Percentiles rank a stretch among this genome's conserved stretches.
These are phyloP conservation scores for Sphaerulina musiva DNA, from an alignment of 2,329 filamentous ascomycete genomes.

Conservation along the genomic window DNA sequence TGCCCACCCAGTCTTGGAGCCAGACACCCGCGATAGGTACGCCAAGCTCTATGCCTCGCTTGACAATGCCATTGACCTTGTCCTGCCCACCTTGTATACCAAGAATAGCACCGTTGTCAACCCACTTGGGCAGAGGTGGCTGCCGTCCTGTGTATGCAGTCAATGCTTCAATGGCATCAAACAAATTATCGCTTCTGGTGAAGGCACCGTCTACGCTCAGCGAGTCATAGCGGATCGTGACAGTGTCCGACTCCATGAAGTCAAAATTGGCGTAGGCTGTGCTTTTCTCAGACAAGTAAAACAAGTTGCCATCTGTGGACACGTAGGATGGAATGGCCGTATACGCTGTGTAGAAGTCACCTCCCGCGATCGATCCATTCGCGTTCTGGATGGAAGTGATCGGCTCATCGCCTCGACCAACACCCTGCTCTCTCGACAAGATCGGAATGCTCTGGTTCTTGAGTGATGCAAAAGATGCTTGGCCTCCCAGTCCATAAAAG, in stretches of 20 bases:
- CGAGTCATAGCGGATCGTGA: conserved; percentile 24
- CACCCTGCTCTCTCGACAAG: conserved; percentile 29
- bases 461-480: conserved; percentile 27
- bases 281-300: conserved; percentile 30
- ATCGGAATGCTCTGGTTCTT: conserved; percentile 29
- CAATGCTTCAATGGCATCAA: conserved; percentile 33
- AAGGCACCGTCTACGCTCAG: conserved; percentile 25
- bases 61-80: conserved; percentile 34
- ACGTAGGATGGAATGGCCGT: conserved; percentile 33
- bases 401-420: conserved; percentile 28
- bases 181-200: conserved; percentile 24
- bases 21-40: conserved; percentile 35
- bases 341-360: conserved; percentile 33
- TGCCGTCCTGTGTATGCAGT: conserved; percentile 34
- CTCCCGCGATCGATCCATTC: conserved; percentile 27
- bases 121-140: conserved; percentile 31
- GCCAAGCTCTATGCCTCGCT: conserved; percentile 28
- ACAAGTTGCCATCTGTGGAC: conserved; percentile 29
- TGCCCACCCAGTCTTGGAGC: conserved; percentile 37
- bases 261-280: conserved; percentile 33
- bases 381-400: conserved; percentile 25
- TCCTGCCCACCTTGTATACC: conserved; percentile 36
- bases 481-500: conserved; percentile 28
- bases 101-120: conserved; percentile 32
- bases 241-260: conserved; percentile 24